A percentile compares a stretch with the other conserved stretches of the same genome.
These are phyloP conservation scores for Tetracladium setigerum DNA, from an alignment of 495 filamentous ascomycete species.

Conservation along the genomic window DNA sequence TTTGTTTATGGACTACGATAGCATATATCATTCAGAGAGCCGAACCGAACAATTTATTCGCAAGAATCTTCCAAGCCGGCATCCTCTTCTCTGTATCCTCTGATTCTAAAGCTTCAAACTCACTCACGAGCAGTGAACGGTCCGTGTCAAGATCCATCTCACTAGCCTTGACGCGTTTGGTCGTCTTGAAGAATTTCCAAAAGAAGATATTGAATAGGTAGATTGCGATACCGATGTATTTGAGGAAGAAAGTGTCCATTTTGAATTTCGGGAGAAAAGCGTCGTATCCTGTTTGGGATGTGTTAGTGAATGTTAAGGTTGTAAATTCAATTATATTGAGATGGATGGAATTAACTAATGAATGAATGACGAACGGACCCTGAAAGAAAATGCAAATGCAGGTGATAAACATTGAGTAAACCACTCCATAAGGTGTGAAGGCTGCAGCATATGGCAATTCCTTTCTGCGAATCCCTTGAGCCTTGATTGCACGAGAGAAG, in stretches of 20 bases:
- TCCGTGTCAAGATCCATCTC: slow-evolving; percentile 59
- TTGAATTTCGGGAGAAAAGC: too few species aligned
- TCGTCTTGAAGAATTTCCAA: slow-evolving; percentile 43
- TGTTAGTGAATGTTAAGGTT: too few species aligned
- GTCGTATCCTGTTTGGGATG: too few species aligned
- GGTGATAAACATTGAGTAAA: slow-evolving; percentile 48
- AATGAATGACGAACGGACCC: slow-evolving; percentile 45
- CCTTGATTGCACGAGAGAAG: slow-evolving; percentile 48
- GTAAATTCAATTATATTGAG: too few species aligned
- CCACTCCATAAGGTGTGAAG: slow-evolving; percentile 53
- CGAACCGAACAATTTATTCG: too few species aligned
- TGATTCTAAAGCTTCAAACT: too few species aligned
- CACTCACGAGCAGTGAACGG: too few species aligned
- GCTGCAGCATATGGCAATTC: slow-evolving; percentile 50
- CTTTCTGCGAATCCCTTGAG: slow-evolving; percentile 45
- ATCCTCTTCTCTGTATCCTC: too few species aligned
- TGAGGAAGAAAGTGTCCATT: slow-evolving; percentile 41
- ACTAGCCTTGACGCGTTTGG: slow-evolving; percentile 36
- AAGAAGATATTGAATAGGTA: slow-evolving; percentile 47
- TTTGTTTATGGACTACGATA: too few species aligned
- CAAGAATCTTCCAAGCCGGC: too few species aligned
- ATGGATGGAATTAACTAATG: too few species aligned
- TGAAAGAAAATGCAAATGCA: slow-evolving; percentile 44
- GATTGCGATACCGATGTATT: slow-evolving; percentile 52
- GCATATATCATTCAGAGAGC: too few species aligned